Base-by-base conservation (phyloP, 768 basidiomycete species). In the Phlebiopsis gigantea region DNA sequence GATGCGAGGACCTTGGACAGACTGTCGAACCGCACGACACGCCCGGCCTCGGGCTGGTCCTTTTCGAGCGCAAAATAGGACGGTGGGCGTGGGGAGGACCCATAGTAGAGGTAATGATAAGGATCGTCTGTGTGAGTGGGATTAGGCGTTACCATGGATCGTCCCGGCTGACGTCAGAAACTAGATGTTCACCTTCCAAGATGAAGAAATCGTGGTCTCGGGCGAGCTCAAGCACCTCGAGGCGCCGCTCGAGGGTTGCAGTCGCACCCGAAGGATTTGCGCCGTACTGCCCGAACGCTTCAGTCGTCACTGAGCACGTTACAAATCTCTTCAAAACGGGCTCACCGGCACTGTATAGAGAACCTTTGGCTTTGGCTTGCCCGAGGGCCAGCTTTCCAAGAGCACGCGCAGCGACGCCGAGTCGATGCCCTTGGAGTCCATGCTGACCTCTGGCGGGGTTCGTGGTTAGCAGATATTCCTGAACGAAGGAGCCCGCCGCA, bases 231-330 rank as follows among this genome's bases (percentile, higher is more conserved):
- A 96, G 78, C 6, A 92, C 82, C 67, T 86, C 83, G 69, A 82
- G 75, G 34, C 87, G 80, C 49, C 93, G 80, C 55, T 84, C 80
- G 41, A 81, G 69, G 2, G 88, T 78, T 5, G 87, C 81, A 3
- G 92, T 93, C 68, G 81, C 82, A 1, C 93, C 93, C 7, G 87
- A 90, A 2, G 92, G 93, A 69, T 95, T 95, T 62, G 86, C 87
- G 30, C 93, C 93, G 63, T 87, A 88, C 86, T 89, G 39, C 14
- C 58, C 15, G 34, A 10, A 47, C 25, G 31, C 1, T 7, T 43
- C 28, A 53, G 42, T 14, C n/a, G 12, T 56, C 34, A 28, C 15
- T 24, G 25, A 25, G 9, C 3, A 17, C 17, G 31, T 19, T 48
- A 29, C 4, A 29, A 22, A 5, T 9, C 5, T 21, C 28, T 3